These are phyloP conservation scores for Phytophthora ohioensis DNA, from an alignment of 352 stramenopile genomes.

Conservation along the genomic window DNA sequence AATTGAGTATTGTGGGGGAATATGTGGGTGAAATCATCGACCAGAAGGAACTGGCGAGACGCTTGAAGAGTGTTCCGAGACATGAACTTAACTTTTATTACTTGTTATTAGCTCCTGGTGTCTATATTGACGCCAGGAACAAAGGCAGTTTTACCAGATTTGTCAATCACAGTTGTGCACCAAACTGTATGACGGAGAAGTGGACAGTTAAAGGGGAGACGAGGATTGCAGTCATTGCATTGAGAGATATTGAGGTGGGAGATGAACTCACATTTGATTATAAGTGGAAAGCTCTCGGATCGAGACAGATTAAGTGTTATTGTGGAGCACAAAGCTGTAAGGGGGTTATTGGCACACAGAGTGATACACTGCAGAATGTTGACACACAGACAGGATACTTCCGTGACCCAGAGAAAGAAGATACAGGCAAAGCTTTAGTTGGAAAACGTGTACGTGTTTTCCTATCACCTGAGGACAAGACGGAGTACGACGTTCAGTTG, in stretches of 20 bases:
- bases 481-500: slow-evolving; percentile 60
- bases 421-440: slow-evolving; percentile 56
- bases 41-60: slow-evolving; percentile 76
- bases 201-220: slow-evolving; percentile 93
- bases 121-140: slow-evolving; percentile 91
- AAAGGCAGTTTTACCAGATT: slow-evolving; percentile 96
- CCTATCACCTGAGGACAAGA: slow-evolving; percentile 61
- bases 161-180: slow-evolving; percentile 96
- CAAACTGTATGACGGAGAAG: slow-evolving; percentile 97
- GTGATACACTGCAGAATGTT: slow-evolving; percentile 48
- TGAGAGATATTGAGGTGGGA: slow-evolving; percentile 85
- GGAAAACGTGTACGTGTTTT: slow-evolving; percentile 75
- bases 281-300: slow-evolving; percentile 93
- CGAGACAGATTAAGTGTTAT: slow-evolving; percentile 81
- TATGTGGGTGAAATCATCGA: slow-evolving; percentile 95
- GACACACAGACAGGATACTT: slow-evolving; percentile 61
- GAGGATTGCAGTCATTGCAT: slow-evolving; percentile 94
- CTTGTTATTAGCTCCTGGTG: slow-evolving; percentile 73
- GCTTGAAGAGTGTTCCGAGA: slow-evolving; percentile 67
- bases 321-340: slow-evolving; percentile 77
- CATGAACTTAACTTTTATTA: slow-evolving; percentile 92
- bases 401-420: slow-evolving; percentile 65
- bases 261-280: slow-evolving; percentile 98
- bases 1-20: slow-evolving; percentile 83
- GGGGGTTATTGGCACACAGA: slow-evolving; percentile 76